These are phyloP conservation scores for Plantago major DNA, from an alignment of 257 asterid genomes.

Conservation along the genomic window DNA sequence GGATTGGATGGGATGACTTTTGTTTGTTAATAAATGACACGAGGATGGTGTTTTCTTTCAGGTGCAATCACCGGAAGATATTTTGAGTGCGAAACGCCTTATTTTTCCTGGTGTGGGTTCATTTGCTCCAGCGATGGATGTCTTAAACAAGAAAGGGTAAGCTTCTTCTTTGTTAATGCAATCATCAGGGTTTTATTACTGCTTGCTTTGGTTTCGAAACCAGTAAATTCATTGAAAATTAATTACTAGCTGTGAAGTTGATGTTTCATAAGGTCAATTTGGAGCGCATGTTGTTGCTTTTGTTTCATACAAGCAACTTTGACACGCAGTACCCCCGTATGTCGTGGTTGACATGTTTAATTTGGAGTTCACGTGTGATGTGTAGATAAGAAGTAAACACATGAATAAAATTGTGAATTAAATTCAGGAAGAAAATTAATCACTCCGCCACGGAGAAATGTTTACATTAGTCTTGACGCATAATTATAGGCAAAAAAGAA, in stretches of 20 bases:
- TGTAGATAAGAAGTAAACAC: no score
- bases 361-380: no score
- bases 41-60: conserved; percentile 18
- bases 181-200: background rate
- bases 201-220: background rate
- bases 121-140: conserved; percentile 96
- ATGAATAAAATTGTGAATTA: no score
- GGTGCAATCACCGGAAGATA: conserved; percentile 86
- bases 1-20: background rate
- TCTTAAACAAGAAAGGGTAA: conserved; percentile 72
- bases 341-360: no score
- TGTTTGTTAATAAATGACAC: background rate
- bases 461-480: no score
- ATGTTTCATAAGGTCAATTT: no score
- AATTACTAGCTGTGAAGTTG: no score
- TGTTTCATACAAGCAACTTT: no score
- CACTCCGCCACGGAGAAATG: no score
- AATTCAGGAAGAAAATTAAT: no score
- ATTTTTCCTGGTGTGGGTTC: conserved; percentile 98
- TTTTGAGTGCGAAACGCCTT: conserved; percentile 73
- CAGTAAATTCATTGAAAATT: background rate
- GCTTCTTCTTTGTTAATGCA: conserved; percentile 4
- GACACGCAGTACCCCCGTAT: no score
- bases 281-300: background rate
- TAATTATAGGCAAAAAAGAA: no score